Percentiles rank a stretch among this genome's conserved stretches.
phyloP scores from a whole-genome alignment of 73 alveolate species.

The Paramecium pentaurelia region DNA sequence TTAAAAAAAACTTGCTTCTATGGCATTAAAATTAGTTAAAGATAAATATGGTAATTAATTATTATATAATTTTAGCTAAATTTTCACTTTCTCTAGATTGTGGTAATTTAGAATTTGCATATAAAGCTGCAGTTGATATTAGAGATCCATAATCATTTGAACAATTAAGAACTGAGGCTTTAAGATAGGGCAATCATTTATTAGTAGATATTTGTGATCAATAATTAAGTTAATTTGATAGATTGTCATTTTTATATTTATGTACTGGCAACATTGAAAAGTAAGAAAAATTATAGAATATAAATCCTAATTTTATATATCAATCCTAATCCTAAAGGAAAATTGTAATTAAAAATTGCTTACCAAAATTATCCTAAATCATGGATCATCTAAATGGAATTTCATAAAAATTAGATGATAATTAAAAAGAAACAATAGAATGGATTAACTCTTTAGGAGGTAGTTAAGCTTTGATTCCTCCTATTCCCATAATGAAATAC shows the following conservation, averaged over 20 bases:
- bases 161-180: constrained; percentile 49
- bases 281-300: constrained; percentile 32
- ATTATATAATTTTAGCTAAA: neutral
- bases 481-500: neutral
- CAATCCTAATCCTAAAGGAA: neutral
- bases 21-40: constrained; percentile 55
- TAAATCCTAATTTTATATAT: constrained; percentile 6
- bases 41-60: neutral
- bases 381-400: neutral
- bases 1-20: constrained; percentile 66
- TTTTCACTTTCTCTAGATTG: neutral
- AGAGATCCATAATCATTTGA: neutral
- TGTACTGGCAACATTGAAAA: neutral
- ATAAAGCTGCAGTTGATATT: neutral
- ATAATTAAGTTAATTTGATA: constrained; percentile 36
- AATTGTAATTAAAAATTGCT: neutral
- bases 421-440: constrained; percentile 4
- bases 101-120: constrained; percentile 11
- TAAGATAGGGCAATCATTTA: constrained; percentile 37
- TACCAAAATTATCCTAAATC: constrained; percentile 7
- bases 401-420: neutral
- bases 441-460: neutral
- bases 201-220: constrained; percentile 47
- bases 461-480: neutral
- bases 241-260: constrained; percentile 43